phyloP scores from a whole-genome alignment of 2,329 filamentous ascomycete genomes.

The Daldinia sp. region DNA sequence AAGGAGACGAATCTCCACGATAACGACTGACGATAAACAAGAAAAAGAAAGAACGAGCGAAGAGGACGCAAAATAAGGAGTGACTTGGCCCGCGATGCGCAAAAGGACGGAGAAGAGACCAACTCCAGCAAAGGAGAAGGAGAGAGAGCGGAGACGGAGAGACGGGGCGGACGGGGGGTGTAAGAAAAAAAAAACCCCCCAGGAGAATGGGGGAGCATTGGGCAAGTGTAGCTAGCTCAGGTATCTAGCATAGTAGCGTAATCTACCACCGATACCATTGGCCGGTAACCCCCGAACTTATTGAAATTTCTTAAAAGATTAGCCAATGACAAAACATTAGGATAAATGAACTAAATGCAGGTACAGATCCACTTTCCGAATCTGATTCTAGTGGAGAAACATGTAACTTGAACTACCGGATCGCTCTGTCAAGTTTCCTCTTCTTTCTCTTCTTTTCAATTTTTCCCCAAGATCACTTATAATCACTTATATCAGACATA shows the following conservation, averaged over 20 bases:
- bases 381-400: constrained; percentile 11
- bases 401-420: constrained; percentile 18
- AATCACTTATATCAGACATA: not conserved
- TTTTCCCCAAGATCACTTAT: constrained; percentile 17
- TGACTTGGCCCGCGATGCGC: constrained; percentile 26
- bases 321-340: constrained; percentile 10
- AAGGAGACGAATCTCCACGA: constrained; percentile 36
- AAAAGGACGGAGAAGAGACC: constrained; percentile 14
- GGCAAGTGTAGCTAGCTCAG: constrained; percentile 9
- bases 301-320: constrained; percentile 20
- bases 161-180: constrained; percentile 18
- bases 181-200: constrained; percentile 11
- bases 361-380: constrained; percentile 25
- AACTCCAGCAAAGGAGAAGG: constrained; percentile 34
- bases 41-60: constrained; percentile 24
- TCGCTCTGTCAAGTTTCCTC: constrained; percentile 1
- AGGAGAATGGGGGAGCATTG: constrained; percentile 31
- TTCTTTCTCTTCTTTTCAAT: constrained; percentile 5
- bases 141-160: constrained; percentile 12
- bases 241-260: constrained; percentile 23
- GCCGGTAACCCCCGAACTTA: constrained; percentile 22
- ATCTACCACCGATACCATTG: constrained; percentile 32
- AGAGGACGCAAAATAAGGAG: constrained; percentile 29
- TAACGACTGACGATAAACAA: constrained; percentile 38
- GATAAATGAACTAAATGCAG: constrained; percentile 39